These are phyloP conservation scores for Leccinum obscurum DNA, from an alignment of 768 basidiomycete genomes.

Conservation along the genomic window DNA sequence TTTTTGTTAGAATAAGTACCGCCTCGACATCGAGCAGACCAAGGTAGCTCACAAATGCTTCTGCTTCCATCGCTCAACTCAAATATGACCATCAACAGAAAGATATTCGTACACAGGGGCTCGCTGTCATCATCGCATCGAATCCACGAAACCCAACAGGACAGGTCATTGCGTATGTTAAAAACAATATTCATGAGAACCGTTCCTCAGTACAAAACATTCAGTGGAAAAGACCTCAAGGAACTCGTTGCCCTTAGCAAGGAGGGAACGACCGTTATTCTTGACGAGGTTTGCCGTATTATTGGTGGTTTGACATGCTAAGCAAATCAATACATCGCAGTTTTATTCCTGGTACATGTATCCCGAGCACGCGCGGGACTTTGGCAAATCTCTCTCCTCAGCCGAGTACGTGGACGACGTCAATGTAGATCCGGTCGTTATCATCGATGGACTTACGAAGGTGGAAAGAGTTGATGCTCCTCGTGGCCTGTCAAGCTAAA, in stretches of 20 bases:
- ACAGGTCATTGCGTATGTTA: slow-evolving; percentile 68
- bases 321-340: background rate
- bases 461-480: slow-evolving; percentile 33
- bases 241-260: slow-evolving; percentile 72
- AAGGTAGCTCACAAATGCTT: slow-evolving; percentile 43
- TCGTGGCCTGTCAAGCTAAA: slow-evolving; percentile 36
- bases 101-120: slow-evolving; percentile 81
- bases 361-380: slow-evolving; percentile 71
- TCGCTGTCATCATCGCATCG: slow-evolving; percentile 83
- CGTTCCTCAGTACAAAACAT: slow-evolving; percentile 10
- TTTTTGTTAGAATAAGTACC: slow-evolving; percentile 57
- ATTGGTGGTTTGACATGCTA: background rate
- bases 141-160: slow-evolving; percentile 98
- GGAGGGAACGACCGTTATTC: slow-evolving; percentile 80
- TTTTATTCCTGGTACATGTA: slow-evolving; percentile 89
- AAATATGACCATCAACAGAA: slow-evolving; percentile 39
- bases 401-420: slow-evolving; percentile 88
- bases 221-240: slow-evolving; percentile 75
- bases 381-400: slow-evolving; percentile 67
- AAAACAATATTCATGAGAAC: background rate
- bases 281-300: slow-evolving; percentile 65
- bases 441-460: slow-evolving; percentile 94
- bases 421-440: slow-evolving; percentile 76
- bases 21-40: slow-evolving; percentile 76
- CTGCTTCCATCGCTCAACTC: slow-evolving; percentile 2